phyloP scores from a whole-genome alignment of 2,329 filamentous ascomycete species.

The Fusarium acutatum region DNA sequence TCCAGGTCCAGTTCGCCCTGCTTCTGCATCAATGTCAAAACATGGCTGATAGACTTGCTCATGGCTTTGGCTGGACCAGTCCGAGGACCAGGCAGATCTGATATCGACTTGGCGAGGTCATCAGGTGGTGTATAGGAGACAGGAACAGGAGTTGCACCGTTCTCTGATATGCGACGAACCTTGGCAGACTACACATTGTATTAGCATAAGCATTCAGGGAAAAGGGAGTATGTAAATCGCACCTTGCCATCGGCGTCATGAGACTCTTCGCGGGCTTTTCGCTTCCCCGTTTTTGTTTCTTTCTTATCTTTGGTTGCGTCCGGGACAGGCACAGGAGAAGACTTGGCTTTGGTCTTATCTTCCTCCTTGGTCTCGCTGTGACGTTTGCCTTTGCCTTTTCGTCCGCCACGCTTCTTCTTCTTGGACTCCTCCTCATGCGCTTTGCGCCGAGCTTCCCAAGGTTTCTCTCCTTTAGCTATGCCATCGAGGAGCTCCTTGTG shows the following conservation, averaged over 20 bases:
- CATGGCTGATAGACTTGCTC: constrained; percentile 72
- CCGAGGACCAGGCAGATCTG: constrained; percentile 69
- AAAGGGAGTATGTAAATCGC: constrained; percentile 27
- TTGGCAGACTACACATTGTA: constrained; percentile 49
- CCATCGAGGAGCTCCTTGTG: constrained; percentile 83
- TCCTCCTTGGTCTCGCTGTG: constrained; percentile 73
- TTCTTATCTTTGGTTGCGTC: constrained; percentile 58
- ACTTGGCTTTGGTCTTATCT: constrained; percentile 55
- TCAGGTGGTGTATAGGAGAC: constrained; percentile 58
- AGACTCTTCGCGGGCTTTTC: constrained; percentile 66
- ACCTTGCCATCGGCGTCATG: constrained; percentile 63
- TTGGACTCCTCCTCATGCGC: constrained; percentile 69
- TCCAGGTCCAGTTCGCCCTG: constrained; percentile 69
- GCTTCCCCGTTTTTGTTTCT: constrained; percentile 61
- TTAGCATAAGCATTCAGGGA: neutral
- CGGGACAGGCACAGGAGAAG: constrained; percentile 50
- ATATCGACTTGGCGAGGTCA: constrained; percentile 60
- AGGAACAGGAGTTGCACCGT: constrained; percentile 44
- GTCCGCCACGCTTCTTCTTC: constrained; percentile 65
- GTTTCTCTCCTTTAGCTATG: constrained; percentile 81
- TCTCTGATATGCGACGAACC: constrained; percentile 64
- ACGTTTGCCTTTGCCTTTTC: constrained; percentile 71
- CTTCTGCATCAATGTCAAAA: constrained; percentile 74
- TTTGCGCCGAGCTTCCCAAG: constrained; percentile 79
- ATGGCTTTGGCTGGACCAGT: constrained; percentile 76